Base-by-base conservation (phyloP, 176 grass and related monocot genomes). In the Aegilops tauschii region DNA sequence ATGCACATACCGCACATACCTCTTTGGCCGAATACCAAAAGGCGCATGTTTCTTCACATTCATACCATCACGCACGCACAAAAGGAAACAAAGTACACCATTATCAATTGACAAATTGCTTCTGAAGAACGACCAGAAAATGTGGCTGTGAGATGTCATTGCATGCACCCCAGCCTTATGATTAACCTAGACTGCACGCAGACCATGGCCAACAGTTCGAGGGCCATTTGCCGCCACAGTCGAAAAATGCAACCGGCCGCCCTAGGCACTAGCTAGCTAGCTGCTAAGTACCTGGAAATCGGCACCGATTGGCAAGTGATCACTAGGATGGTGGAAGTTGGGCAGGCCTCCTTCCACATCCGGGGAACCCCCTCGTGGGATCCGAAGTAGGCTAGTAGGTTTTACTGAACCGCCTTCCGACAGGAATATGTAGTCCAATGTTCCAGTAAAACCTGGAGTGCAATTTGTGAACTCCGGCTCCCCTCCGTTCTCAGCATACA, bases 371-470 rank as follows among this genome's bases (percentile, higher is more conserved):
- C 82, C 88, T 44, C 80, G 76, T 6, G 97, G 97, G 62, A 98
- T 36, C 81, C 52, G 21, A 80, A 98, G 92, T 63, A 98, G 71
- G 84, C 88, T 94, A 18, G 83, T 81, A 69, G 97, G 90, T 77
- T 92, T 96, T 84, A 93, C 20, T 37, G 66, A 80, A 73, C 86
- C 86, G 76, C 76, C 78, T 23, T 76, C 76, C 0, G 76, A 88
- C 67, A 93, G 42, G 79, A 96, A 96, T 49, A 96, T 88, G 74
- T 96, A 98, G 54, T 98, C 93, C 3, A 98, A 71, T 47, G 96
- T 98, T 90, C 90, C 93, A 42, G 93, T 96, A 80, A 98, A 98
- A 81, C 81, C 92, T 85, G 96, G 93, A 28, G 96, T 98, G 86
- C 75, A 94, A 58, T 98, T 98, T 62, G 93, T 98, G 82, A 94